Evolutionary conservation across 164 flowering plant genomes (phyloP).

Genomic region (Piper betle): DNA sequence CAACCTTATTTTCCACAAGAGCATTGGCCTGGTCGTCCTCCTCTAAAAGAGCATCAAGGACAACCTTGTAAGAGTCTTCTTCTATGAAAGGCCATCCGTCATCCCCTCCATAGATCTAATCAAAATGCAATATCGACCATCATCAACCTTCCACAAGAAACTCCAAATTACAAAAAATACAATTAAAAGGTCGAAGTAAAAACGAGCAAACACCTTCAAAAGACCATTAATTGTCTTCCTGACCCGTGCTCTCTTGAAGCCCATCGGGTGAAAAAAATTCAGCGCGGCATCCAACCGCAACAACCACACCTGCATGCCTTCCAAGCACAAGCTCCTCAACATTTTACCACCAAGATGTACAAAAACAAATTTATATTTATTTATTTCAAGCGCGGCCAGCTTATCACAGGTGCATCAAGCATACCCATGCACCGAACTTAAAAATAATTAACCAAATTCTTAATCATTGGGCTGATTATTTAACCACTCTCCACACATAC

Average conservation of each 20-base stretch:
- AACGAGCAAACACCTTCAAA: neutral
- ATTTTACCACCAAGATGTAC: neutral
- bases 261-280: neutral
- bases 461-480: no score
- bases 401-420: no score
- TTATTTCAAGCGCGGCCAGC: no score
- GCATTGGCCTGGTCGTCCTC: conserved; percentile 11
- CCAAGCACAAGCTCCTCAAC: neutral
- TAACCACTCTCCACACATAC: no score
- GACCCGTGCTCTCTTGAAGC: neutral
- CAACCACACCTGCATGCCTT: neutral
- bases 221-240: neutral
- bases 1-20: no score
- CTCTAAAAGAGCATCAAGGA: conserved; percentile 31
- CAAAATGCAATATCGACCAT: neutral
- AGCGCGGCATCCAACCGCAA: neutral
- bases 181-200: neutral
- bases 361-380: neutral
- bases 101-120: conserved; percentile 31
- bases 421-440: no score
- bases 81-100: conserved; percentile 44
- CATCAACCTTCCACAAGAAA: neutral
- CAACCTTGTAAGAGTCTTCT: conserved; percentile 26
- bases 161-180: neutral
- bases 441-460: no score